Conservation (phyloP, 495 filamentous ascomycete species). For the Hyaloscypha bicolor region DNA sequence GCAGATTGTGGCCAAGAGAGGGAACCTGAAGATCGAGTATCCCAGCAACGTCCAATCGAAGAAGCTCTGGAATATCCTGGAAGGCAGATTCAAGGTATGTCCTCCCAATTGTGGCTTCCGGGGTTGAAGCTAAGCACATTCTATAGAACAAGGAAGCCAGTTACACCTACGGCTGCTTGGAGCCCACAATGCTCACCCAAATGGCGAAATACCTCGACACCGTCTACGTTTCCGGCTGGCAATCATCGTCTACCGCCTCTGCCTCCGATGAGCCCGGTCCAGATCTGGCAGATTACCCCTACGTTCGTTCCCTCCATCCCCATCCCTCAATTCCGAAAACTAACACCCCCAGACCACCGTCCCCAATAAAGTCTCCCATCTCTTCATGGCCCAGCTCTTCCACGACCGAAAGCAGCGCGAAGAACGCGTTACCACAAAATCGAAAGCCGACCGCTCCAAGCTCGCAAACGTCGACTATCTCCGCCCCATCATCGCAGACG, state of each 20-base stretch:
- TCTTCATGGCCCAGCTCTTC: conserved; percentile 98
- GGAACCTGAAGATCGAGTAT: conserved; percentile 89
- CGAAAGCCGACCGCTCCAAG: conserved; percentile 69
- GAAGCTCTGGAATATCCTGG: conserved; percentile 93
- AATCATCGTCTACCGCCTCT: conserved; percentile 95
- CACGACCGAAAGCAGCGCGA: conserved; percentile 98
- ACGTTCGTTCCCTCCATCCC: conserved; percentile 56
- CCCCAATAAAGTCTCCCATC: conserved; percentile 94
- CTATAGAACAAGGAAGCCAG: conserved; percentile 76
- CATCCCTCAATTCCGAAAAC: conserved; percentile 5
- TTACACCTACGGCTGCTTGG: conserved; percentile 95
- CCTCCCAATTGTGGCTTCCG: not conserved
- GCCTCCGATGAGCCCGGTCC: conserved; percentile 93
- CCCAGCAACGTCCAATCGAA: conserved; percentile 84
- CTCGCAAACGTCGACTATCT: conserved; percentile 91
- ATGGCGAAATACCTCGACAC: conserved; percentile 99
- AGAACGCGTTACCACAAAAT: conserved; percentile 76
- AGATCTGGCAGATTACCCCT: conserved; percentile 97
- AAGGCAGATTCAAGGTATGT: conserved; percentile 76
- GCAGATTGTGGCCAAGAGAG: conserved; percentile 94
- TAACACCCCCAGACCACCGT: conserved; percentile 75
- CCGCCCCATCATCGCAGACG: conserved; percentile 94
- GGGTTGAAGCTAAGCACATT: conserved; percentile 3
- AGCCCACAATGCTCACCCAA: conserved; percentile 97
- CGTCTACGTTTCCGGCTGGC: conserved; percentile 98